These are phyloP conservation scores for Trapa bicornis DNA, from an alignment of 345 rosid genomes.

Conservation along the genomic window DNA sequence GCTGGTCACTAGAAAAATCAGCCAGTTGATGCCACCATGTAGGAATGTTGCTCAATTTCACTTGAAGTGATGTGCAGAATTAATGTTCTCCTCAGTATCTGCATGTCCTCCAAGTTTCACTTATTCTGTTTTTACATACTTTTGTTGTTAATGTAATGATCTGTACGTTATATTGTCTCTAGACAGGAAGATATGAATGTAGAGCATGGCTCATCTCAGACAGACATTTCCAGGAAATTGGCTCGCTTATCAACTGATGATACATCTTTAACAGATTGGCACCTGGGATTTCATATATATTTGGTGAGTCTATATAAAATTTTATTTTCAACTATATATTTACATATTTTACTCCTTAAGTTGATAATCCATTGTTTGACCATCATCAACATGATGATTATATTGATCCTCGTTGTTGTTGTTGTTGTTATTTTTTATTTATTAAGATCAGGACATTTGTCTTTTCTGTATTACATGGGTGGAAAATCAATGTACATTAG, in stretches of 20 bases:
- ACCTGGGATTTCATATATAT: slow-evolving; percentile 78
- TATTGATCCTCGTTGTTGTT: slow-evolving; percentile 3
- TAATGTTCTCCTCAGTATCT: not conserved
- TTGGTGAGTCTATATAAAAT: slow-evolving; percentile 34
- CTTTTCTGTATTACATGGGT: not conserved
- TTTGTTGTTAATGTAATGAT: not conserved
- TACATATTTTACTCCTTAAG: not conserved
- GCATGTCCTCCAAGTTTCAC: not conserved
- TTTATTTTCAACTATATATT: not conserved
- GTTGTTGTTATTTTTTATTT: not conserved
- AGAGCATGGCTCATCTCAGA: slow-evolving; percentile 44
- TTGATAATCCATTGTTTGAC: not conserved
- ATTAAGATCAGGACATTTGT: not conserved
- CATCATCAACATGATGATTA: not conserved
- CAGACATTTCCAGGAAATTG: slow-evolving; percentile 50
- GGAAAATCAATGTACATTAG: not conserved
- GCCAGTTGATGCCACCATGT: not conserved
- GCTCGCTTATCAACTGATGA: slow-evolving; percentile 60
- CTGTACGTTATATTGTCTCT: slow-evolving; percentile 12
- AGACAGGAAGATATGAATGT: slow-evolving; percentile 76
- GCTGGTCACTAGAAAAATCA: not conserved
- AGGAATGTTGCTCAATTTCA: not conserved
- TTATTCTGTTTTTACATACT: not conserved
- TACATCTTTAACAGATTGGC: slow-evolving; percentile 84
- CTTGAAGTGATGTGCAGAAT: not conserved